phyloP scores from a whole-genome alignment of 768 basidiomycete genomes.

The Auriscalpium microsporum region DNA sequence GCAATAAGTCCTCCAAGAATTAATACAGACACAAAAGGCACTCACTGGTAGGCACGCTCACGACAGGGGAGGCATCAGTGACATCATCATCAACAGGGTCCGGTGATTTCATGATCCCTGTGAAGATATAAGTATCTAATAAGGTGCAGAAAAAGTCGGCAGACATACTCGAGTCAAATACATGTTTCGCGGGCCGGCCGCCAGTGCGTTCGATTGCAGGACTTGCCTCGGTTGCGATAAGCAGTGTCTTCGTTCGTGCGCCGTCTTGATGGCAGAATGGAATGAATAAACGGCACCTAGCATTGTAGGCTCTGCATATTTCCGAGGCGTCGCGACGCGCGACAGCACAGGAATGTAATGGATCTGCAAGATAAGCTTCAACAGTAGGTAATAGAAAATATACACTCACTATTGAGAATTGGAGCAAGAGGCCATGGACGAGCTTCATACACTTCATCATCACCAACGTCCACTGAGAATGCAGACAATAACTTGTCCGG shows the following conservation, averaged over 20 bases:
- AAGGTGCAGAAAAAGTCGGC: not conserved
- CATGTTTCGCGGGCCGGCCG: not conserved
- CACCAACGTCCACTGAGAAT: not conserved
- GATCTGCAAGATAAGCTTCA: not conserved
- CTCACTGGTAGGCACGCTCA: too few relatives aligned
- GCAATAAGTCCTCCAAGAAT: too few relatives aligned
- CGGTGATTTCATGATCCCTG: too few relatives aligned
- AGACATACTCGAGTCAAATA: not conserved
- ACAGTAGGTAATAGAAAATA: not conserved
- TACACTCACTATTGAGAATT: not conserved
- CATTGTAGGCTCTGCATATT: not conserved
- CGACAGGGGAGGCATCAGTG: too few relatives aligned
- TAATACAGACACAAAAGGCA: too few relatives aligned
- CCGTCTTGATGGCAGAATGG: not conserved
- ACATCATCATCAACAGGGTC: too few relatives aligned
- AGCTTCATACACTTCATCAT: not conserved
- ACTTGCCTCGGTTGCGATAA: not conserved
- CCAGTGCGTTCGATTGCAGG: not conserved
- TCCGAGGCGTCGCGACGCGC: not conserved
- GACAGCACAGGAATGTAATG: not conserved
- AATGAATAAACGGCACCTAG: not conserved
- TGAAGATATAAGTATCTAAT: not conserved
- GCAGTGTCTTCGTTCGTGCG: not conserved
- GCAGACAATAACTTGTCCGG: not conserved
- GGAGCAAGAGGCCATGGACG: not conserved